These are phyloP conservation scores for Alternaria infectoria DNA, from an alignment of 2,329 filamentous ascomycete species.

Conservation along the genomic window DNA sequence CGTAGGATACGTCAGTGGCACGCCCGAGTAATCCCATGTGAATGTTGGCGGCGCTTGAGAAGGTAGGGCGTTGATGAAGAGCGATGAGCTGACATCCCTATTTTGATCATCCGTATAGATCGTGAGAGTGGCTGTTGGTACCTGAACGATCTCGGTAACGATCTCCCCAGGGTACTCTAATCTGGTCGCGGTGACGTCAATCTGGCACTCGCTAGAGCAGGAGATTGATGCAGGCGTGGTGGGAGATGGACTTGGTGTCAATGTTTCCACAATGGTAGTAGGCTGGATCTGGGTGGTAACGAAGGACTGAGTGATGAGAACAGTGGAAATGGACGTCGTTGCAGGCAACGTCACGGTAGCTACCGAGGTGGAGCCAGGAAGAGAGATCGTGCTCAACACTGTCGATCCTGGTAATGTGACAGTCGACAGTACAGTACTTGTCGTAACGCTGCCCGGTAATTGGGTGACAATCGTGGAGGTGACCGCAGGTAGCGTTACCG, in stretches of 20 bases:
- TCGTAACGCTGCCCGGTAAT: slow-evolving; percentile 23
- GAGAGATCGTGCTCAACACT: slow-evolving; percentile 8
- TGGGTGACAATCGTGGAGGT: slow-evolving; percentile 8
- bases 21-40: slow-evolving; percentile 36
- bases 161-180: slow-evolving; percentile 39
- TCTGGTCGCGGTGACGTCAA: slow-evolving; percentile 40
- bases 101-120: slow-evolving; percentile 25
- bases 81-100: slow-evolving; percentile 18
- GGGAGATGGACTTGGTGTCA: slow-evolving; percentile 23
- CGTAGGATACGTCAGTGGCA: slow-evolving; percentile 41
- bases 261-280: slow-evolving; percentile 31
- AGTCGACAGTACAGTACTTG: slow-evolving; percentile 29
- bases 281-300: slow-evolving; percentile 25
- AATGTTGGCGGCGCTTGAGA: slow-evolving; percentile 19
- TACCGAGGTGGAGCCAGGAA: slow-evolving; percentile 13
- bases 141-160: slow-evolving; percentile 15
- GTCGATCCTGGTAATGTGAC: slow-evolving; percentile 19
- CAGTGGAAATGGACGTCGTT: slow-evolving; percentile 27
- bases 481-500: slow-evolving; percentile 19
- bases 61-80: slow-evolving; percentile 18
- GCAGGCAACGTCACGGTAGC: slow-evolving; percentile 36
- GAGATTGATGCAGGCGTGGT: slow-evolving; percentile 23
- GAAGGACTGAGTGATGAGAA: slow-evolving; percentile 22
- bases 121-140: slow-evolving; percentile 29
- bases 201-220: slow-evolving; percentile 37